Base-by-base conservation (phyloP, 371 early-diverging fungal species). In the Lichtheimia ramosa region DNA sequence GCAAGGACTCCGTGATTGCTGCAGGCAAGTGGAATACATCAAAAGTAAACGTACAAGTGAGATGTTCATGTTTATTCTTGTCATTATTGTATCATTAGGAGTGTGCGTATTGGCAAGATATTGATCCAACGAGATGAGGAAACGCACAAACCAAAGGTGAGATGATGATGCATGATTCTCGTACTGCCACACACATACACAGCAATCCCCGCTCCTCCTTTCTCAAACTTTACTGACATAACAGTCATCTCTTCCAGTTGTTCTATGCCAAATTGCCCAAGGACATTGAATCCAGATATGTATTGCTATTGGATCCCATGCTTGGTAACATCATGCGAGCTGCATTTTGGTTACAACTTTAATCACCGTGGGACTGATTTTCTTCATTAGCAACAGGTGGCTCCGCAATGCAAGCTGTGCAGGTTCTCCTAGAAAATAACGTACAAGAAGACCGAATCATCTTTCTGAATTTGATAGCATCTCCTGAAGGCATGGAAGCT, bases 41-140 rank as follows among this genome's bases (percentile, higher is more conserved):
- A 34, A 34, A 34, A 34, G 34, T 34, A 34, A 6, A 34, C 34
- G 10, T 0, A 34, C 6, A 0, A n/a, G 20, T 41, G 16, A 13
- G 0, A 55, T 25, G 10, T 34, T n/a, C n/a, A n/a, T n/a, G n/a
- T n/a, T n/a, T n/a, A n/a, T n/a, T n/a, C n/a, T n/a, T n/a, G n/a
- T n/a, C n/a, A n/a, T 40, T 59, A 28, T 48, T 18, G 12, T 20
- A 18, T 58, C 27, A 59, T n/a, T 61, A 82, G 89, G 69, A 86
- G 90, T 64, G 94, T 94, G 16, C 81, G 96, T 51, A 95, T 96
- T 54, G 96, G 96, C 59, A 95, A 95, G 74, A 94, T 96, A 43
- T 68, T 96, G 65, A 96, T 96, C 62, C 96, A 96, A 75, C 84
- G 96, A 59, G 93, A 96, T 65, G 96, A 95, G 78, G 92, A 92